phyloP scores from a whole-genome alignment of 192 early-diverging fungal genomes.

The Linnemannia zychae region DNA sequence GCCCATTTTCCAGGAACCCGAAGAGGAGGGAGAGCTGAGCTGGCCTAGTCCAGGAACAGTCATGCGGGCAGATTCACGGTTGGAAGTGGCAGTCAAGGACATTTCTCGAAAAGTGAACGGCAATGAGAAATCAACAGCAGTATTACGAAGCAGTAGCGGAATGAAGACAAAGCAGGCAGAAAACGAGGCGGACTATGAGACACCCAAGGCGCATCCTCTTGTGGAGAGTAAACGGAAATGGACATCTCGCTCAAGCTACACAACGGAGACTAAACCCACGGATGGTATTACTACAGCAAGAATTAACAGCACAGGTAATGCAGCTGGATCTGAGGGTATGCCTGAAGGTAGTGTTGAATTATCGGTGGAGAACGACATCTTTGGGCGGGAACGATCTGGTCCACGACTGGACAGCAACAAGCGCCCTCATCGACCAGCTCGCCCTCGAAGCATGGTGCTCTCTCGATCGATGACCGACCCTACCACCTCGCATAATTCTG shows the following conservation, averaged over 20 bases:
- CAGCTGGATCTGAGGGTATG: not conserved
- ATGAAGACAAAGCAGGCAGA: not conserved
- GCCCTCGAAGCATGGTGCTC: not conserved
- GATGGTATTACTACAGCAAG: not conserved
- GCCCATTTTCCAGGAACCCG: not conserved
- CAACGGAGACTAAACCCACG: not conserved
- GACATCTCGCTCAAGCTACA: not conserved
- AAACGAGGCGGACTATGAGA: not conserved
- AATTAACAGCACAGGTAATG: not conserved
- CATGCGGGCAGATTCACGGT: conserved; percentile 14
- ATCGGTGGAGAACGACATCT: not conserved
- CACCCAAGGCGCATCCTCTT: not conserved
- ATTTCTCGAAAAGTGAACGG: not conserved
- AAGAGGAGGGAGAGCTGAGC: not conserved
- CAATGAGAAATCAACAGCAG: not conserved
- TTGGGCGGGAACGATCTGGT: conserved; percentile 7
- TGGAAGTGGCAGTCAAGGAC: conserved; percentile 15
- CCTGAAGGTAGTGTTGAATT: too few relatives aligned
- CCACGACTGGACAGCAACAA: not conserved
- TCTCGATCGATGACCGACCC: conserved; percentile 35
- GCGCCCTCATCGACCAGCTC: conserved; percentile 1
- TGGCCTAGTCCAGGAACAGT: conserved; percentile 26
- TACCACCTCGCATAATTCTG: not conserved
- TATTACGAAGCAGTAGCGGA: not conserved
- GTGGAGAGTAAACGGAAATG: conserved; percentile 13